Evolutionary conservation across 2,329 filamentous ascomycete species (phyloP).

Genomic region (Chrysoporthe cubensis): DNA sequence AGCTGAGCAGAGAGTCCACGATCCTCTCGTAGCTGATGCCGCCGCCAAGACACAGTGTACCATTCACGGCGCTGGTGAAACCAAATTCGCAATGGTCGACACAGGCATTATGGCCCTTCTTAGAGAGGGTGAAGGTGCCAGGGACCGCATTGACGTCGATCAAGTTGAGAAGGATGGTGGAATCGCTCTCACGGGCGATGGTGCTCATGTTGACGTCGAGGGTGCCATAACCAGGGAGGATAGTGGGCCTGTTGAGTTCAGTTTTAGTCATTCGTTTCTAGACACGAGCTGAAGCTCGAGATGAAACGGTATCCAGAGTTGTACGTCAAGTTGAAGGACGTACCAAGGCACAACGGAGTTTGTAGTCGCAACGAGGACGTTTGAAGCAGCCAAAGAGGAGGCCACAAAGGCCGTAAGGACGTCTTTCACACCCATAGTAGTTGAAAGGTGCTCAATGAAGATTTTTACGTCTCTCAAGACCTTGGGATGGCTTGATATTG

Average conservation of each 20-base stretch:
- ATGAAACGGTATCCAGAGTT: too few species aligned
- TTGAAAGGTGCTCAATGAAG: neutral
- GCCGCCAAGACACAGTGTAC: conserved; percentile 1
- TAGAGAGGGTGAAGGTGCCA: neutral
- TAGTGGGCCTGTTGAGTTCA: neutral
- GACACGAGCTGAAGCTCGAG: too few species aligned
- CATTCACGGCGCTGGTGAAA: neutral
- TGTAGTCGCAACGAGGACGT: neutral
- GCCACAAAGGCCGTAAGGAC: neutral
- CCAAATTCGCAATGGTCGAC: neutral
- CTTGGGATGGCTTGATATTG: neutral
- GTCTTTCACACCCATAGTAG: neutral
- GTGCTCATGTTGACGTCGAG: conserved; percentile 7
- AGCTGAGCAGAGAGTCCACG: neutral
- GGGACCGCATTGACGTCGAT: neutral
- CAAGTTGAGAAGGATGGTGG: conserved; percentile 1
- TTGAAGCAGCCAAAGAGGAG: too few species aligned
- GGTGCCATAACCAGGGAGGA: neutral
- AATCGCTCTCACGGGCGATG: neutral
- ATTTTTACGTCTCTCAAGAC: too few species aligned
- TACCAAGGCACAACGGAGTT: neutral
- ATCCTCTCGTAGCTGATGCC: neutral
- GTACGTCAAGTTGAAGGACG: neutral
- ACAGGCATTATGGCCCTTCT: neutral
- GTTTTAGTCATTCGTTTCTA: neutral